Conservation (phyloP, 2,329 filamentous ascomycete species). For the Coleophoma eucalyptorum region DNA sequence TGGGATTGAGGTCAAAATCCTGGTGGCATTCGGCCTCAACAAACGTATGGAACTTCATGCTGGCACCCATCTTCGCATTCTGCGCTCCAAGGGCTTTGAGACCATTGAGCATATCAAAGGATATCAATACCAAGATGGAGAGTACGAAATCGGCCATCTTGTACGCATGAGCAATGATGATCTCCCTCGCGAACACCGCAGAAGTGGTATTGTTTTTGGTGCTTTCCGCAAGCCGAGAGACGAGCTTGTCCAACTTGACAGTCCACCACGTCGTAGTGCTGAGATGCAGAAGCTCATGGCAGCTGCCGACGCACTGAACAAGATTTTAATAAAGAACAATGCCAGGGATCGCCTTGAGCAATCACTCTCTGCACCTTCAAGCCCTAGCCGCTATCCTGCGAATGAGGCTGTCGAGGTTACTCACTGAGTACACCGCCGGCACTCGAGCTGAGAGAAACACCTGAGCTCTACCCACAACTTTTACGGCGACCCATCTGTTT, state of each 20-base stretch:
- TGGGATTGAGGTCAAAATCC: slow-evolving; percentile 17
- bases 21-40: slow-evolving; percentile 22
- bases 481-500: not conserved
- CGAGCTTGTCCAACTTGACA: not conserved
- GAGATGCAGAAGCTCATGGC: slow-evolving; percentile 4
- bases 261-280: not conserved
- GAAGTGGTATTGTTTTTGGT: slow-evolving; percentile 13
- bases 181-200: slow-evolving; percentile 2
- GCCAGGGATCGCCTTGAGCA: not conserved
- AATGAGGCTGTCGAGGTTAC: slow-evolving; percentile 45
- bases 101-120: slow-evolving; percentile 1
- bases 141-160: slow-evolving; percentile 9
- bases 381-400: slow-evolving; percentile 3
- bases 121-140: not conserved
- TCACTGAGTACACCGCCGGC: slow-evolving; percentile 21
- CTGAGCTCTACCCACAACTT: slow-evolving; percentile 1
- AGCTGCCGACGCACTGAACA: slow-evolving; percentile 4
- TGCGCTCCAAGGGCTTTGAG: slow-evolving; percentile 12
- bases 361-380: slow-evolving; percentile 3
- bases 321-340: slow-evolving; percentile 2
- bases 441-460: slow-evolving; percentile 19
- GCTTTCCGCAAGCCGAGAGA: slow-evolving; percentile 9
- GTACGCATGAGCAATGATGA: slow-evolving; percentile 4
- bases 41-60: slow-evolving; percentile 15
- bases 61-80: slow-evolving; percentile 18